phyloP scores from a whole-genome alignment of 202 grass and related monocot genomes.

The Cymbopogon flexuosus region DNA sequence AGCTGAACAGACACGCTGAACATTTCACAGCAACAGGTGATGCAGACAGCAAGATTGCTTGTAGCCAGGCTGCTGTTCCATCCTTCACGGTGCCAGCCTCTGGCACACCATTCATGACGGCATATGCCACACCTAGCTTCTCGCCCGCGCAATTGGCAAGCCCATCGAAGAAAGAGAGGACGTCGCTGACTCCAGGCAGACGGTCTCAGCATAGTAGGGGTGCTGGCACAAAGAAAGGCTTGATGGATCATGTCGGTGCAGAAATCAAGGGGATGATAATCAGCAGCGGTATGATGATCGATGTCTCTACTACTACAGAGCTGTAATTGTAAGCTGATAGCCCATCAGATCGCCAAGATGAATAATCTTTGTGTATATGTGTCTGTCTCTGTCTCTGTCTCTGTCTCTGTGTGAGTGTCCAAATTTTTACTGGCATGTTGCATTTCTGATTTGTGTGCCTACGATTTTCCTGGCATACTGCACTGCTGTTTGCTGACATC shows the following conservation, averaged over 20 bases:
- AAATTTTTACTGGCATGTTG: constrained; percentile 9
- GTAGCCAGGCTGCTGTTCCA: constrained; percentile 41
- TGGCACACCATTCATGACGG: constrained; percentile 62
- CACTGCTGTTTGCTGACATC: constrained; percentile 15
- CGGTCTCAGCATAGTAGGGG: constrained; percentile 32
- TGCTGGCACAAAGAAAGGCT: constrained; percentile 53
- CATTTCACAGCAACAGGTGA: constrained; percentile 31
- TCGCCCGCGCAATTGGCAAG: constrained; percentile 48
- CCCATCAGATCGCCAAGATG: background rate
- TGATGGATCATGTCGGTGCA: constrained; percentile 44
- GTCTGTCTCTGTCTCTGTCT: constrained; percentile 17
- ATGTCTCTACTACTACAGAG: constrained; percentile 49
- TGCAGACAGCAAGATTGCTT: constrained; percentile 39
- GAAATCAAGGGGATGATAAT: constrained; percentile 49
- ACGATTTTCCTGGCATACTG: background rate
- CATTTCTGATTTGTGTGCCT: background rate
- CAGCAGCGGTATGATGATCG: constrained; percentile 34
- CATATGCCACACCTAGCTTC: constrained; percentile 63
- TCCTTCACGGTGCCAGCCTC: constrained; percentile 66
- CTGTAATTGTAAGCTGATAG: constrained; percentile 20
- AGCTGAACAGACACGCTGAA: constrained; percentile 54
- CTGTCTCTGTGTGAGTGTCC: background rate
- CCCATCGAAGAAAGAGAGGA: constrained; percentile 49
- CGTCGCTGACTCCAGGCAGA: constrained; percentile 38
- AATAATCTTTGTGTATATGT: constrained; percentile 28